Evolutionary conservation across 352 stramenopile species (phyloP), one percentile per base, ranked within the genome.

Genomic region (Phytophthora rubi): DNA sequence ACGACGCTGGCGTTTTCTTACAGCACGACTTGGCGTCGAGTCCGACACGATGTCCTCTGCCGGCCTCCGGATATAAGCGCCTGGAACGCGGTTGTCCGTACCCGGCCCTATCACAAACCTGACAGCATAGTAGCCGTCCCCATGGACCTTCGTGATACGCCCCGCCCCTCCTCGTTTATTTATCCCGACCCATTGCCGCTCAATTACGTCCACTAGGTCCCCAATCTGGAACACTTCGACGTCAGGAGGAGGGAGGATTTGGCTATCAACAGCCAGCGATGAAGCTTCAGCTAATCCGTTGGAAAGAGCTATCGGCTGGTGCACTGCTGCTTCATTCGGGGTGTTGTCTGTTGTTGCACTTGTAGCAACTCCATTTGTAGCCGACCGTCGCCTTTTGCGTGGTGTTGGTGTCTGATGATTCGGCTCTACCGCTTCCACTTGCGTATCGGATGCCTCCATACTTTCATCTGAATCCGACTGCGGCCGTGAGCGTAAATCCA

Each of bases 151-250:
- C 4, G 75, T 90, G 52, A 98, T 93, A 59, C 86, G 83, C 9
- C 80, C 95, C 1, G 93, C 81, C 10, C 95, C 95, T 18, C 95
- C 94, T 10, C 78, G 85, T 75, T 97, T 96, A 81, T 98, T 98
- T 26, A 98, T 90, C 0, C 95, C 95, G 4, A 88, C 70, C 92
- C 93, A 98, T 59, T 91, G 98, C 13, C 95, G 83, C 30, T 88
- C 76, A 32, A 82, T 77, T 15, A 98, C 91, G 21, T 97, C 77
- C 4, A 98, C 92, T n/a, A 97, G 56, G 39, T 95, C 76, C 16
- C 91, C 92, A 0, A 82, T 68, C 32, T 60, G 54, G 44, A 92
- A 93, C 21, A 59, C 64, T n/a, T 71, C 68, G 21, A 79, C 70
- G 33, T 79, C 45, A 26, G 23, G 1, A 53, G 52, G 39, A 39